Base-by-base conservation (phyloP, 2,329 filamentous ascomycete genomes). In the Penicillium sp. region DNA sequence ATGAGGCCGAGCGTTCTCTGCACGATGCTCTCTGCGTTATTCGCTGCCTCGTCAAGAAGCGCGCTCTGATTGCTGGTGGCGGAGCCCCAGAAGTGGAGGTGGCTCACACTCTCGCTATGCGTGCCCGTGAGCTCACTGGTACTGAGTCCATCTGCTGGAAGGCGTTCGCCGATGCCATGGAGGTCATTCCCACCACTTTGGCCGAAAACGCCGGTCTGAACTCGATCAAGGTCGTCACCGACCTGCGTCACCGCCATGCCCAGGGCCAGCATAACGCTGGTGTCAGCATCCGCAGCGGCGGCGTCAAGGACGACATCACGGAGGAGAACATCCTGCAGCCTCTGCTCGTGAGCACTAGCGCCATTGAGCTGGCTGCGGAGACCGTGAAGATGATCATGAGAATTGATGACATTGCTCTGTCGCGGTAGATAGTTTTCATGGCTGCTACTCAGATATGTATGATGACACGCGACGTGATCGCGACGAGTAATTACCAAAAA, bases 91-190 rank as follows among this genome's bases (percentile, higher is more conserved):
- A 98, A 70, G 94, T 97, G 59, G 90, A 97, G 71, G 91, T 98
- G 57, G 87, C 93, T 15, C 86, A 93, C 39, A 80, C 87, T 60
- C 79, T 98, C 21, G 81, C 85, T 41, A 84, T 87, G 69, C 85
- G 87, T 62, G 81, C 91, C 7, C 86, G 90, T 53, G 82, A 84
- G 57, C 76, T 96, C 45, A 83, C 84, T 1, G 94, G 94, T 45
- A 96, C 93, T 4, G 93, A 98, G 68, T 83, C 89, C 26, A 96
- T 97, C 62, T 98, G 93, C 80, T 98, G 88, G 87, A 97, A 96
- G 74, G 91, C 91, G 1, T 98, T 98, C 62, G 93, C 94, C 2
- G 91, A 98, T 51, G 93, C 93, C 6, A 85, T 98, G 74, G 93
- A 98, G 72, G 87, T 98, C 28, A 87, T 98, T 39, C 93, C 94